phyloP scores from a whole-genome alignment of 1,139 yeast species.

The Protomyces inouyei region DNA sequence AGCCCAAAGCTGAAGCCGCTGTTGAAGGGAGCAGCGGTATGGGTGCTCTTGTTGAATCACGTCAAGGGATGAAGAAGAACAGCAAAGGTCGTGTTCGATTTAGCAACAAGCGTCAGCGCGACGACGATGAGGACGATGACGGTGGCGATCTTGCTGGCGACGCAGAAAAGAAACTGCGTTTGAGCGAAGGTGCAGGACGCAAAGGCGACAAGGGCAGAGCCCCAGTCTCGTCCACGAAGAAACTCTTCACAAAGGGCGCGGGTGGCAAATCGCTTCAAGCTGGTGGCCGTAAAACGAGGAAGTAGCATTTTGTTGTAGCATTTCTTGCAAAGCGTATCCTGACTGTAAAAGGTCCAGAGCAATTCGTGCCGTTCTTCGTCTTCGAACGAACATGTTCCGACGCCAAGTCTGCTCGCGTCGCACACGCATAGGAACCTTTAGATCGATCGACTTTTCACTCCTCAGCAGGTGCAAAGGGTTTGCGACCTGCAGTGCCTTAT shows the following conservation, averaged over 20 bases:
- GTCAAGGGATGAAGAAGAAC: conserved; percentile 26
- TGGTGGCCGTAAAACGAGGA: conserved; percentile 24
- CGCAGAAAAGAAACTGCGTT: conserved; percentile 7
- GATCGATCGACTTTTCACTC: no score
- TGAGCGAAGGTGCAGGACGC: background rate
- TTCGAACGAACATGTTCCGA: no score
- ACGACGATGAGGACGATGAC: conserved; percentile 60
- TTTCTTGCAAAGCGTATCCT: background rate
- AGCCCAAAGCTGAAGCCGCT: conserved; percentile 46
- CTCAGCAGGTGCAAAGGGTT: no score
- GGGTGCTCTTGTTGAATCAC: conserved; percentile 24
- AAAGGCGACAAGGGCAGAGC: background rate
- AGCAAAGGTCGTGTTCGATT: conserved; percentile 19
- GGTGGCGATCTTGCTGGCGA: conserved; percentile 59
- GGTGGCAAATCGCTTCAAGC: conserved; percentile 21
- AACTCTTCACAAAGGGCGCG: conserved; percentile 11
- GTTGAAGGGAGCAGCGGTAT: conserved; percentile 43
- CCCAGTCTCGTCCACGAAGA: conserved; percentile 8
- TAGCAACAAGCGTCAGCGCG: conserved; percentile 49
- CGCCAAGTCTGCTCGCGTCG: no score
- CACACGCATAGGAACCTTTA: no score
- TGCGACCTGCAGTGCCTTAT: no score
- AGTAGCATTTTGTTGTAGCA: background rate
- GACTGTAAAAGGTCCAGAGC: background rate
- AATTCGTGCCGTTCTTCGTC: no score